These are phyloP conservation scores for Pseudogymnoascus sp. DNA, from an alignment of 2,329 filamentous ascomycete species.

Conservation along the genomic window DNA sequence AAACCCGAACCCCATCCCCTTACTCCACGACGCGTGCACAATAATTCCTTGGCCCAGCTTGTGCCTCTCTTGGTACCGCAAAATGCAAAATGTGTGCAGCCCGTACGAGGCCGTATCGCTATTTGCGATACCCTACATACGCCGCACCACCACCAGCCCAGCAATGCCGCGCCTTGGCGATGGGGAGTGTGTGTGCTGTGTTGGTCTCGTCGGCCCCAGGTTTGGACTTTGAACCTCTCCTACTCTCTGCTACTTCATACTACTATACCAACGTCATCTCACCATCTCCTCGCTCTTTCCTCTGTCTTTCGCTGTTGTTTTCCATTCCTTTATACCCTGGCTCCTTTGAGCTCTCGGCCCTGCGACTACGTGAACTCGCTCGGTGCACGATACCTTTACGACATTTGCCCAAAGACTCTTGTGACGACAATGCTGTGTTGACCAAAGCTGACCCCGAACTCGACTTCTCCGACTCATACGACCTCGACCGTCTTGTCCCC, in stretches of 20 bases:
- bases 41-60: background rate
- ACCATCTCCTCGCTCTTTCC: constrained; percentile 1
- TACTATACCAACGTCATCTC: background rate
- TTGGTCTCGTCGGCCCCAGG: background rate
- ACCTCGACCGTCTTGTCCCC: background rate
- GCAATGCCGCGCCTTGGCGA: constrained; percentile 7
- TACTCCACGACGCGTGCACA: background rate
- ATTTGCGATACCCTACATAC: background rate
- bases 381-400: background rate
- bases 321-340: background rate
- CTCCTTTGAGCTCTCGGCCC: background rate
- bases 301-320: background rate
- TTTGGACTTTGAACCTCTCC: background rate
- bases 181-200: background rate
- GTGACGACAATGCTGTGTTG: background rate
- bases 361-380: constrained; percentile 2
- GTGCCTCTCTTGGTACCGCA: background rate
- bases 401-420: background rate
- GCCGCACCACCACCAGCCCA: background rate
- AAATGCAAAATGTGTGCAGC: background rate
- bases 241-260: background rate
- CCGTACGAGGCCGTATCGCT: background rate
- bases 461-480: background rate
- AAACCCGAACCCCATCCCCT: background rate
- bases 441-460: background rate